A percentile compares a stretch with the other conserved stretches of the same genome.
Evolutionary conservation across 2,329 filamentous ascomycete genomes (phyloP).

Genomic region (Aspergillus phoenicis): DNA sequence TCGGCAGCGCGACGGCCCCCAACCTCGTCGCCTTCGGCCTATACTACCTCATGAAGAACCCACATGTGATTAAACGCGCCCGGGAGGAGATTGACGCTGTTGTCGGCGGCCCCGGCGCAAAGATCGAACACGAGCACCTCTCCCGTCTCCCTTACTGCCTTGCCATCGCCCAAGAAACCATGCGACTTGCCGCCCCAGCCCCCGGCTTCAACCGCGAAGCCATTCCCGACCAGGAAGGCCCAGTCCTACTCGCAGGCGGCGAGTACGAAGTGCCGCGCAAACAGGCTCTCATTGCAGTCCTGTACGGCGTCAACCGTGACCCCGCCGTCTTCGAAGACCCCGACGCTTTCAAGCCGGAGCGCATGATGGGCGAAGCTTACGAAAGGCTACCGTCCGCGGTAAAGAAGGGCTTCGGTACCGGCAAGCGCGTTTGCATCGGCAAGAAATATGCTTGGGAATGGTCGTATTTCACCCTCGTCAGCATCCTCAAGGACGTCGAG

Average conservation of each 20-base stretch:
- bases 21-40: conserved; percentile 67
- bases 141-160: conserved; percentile 66
- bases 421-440: conserved; percentile 70
- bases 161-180: conserved; percentile 67
- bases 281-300: conserved; percentile 55
- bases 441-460: conserved; percentile 75
- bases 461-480: conserved; percentile 61
- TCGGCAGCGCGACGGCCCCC: conserved; percentile 70
- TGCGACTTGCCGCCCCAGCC: conserved; percentile 65
- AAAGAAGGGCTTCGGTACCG: conserved; percentile 75
- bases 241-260: conserved; percentile 57
- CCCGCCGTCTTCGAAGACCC: conserved; percentile 67
- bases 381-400: conserved; percentile 63
- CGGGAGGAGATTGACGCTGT: conserved; percentile 66
- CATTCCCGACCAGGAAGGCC: conserved; percentile 44
- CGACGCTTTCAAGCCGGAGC: conserved; percentile 67
- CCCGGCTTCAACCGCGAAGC: conserved; percentile 59
- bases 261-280: conserved; percentile 62
- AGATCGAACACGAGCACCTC: conserved; percentile 56
- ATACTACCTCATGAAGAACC: conserved; percentile 66
- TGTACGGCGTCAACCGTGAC: conserved; percentile 65
- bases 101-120: conserved; percentile 24
- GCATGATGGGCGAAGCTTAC: conserved; percentile 72
- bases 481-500: conserved; percentile 71
- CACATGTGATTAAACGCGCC: conserved; percentile 60